Evolutionary conservation across 257 asterid genomes (phyloP), one percentile per base, ranked within the genome.

Genomic region (Cruciata laevipes): DNA sequence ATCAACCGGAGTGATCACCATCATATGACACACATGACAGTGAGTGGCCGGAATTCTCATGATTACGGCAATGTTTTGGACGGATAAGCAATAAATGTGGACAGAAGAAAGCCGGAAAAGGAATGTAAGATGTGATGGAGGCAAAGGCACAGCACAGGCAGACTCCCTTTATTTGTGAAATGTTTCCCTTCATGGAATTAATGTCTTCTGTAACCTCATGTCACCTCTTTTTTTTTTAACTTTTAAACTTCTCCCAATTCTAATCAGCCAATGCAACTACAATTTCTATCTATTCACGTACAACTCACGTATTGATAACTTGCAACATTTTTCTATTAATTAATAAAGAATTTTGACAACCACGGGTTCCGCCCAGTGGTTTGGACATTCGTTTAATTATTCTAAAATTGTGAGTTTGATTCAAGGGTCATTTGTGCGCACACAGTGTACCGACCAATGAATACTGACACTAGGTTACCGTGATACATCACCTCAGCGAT

Each of bases 131-230:
- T 30, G 51, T 65, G 71, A 68, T 59, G 32, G 53, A 71, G 79
- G 75, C 66, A 76, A 70, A 81, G 49, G 11, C 74, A 80, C 78
- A 65, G 37, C 61, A 38, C 78, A 44, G 67, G 47, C 63, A 67
- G 69, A 61, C 33, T 33, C 64, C 64, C 86, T 69, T 14, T 80
- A 35, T 77, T 70, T 18, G 87, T 81, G 96, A 81, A 80, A 83
- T 71, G 16, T 75, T 63, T 52, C 52, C 78, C 71, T 40, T 57
- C 63, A 51, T 78, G 74, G 87, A 83, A 58, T 58, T 47, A 47
- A 83, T 86, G 84, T 81, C 80, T 61, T 21, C 51, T 17, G 6
- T 76, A 24, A 63, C 16, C 25, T 61, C 27, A 49, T 61, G 40
- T 10, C 55, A 17, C 55, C 65, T 65, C 25, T 11, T 60, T 67